These are phyloP conservation scores for Nephelium lappaceum DNA, from an alignment of 345 rosid genomes.

Conservation along the genomic window DNA sequence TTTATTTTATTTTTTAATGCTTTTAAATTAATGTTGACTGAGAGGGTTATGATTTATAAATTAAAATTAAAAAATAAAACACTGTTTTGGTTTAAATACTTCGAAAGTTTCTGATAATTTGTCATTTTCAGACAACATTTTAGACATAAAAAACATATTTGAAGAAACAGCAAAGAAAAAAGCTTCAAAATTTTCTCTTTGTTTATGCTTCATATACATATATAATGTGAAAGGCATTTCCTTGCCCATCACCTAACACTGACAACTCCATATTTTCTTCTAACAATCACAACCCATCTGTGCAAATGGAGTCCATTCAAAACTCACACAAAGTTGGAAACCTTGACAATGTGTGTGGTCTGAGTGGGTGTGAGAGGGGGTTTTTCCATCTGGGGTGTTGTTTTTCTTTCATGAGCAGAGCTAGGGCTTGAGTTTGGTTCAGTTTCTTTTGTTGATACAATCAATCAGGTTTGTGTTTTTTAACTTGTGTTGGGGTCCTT, in stretches of 20 bases:
- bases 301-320: conserved; percentile 38
- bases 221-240: conserved; percentile 41
- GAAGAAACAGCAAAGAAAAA: conserved; percentile 40
- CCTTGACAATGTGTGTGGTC: conserved; percentile 33
- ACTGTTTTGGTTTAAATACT: background rate
- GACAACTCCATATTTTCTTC: conserved; percentile 52
- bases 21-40: conserved; percentile 3
- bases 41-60: background rate
- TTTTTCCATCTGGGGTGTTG: conserved; percentile 18
- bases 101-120: conserved; percentile 35
- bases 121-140: conserved; percentile 34
- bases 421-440: conserved; percentile 22
- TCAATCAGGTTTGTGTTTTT: conserved; percentile 29
- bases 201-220: conserved; percentile 26
- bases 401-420: conserved; percentile 6
- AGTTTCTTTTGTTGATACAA: background rate
- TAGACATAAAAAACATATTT: conserved; percentile 2
- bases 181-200: conserved; percentile 33
- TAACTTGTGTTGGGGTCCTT: conserved; percentile 13
- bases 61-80: background rate
- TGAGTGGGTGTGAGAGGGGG: conserved; percentile 14
- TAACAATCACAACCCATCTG: conserved; percentile 17
- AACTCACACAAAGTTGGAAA: conserved; percentile 24
- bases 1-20: background rate
- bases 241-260: conserved; percentile 54